phyloP scores from a whole-genome alignment of 768 basidiomycete genomes.

The Amanita phalloides region DNA sequence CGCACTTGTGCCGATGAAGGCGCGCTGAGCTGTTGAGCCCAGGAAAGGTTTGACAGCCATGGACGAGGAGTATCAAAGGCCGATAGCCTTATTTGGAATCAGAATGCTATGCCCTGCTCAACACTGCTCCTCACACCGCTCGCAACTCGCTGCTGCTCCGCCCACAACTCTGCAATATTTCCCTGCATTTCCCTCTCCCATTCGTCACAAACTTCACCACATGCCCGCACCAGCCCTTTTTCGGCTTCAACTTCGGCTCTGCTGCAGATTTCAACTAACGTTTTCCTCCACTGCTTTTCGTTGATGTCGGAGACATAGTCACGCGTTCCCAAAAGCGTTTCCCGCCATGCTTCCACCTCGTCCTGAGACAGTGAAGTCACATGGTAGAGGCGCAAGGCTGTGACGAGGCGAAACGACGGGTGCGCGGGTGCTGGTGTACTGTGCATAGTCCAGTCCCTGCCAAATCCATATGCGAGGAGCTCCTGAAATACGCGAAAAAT shows the following conservation, averaged over 20 bases:
- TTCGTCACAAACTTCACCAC: conserved; percentile 7
- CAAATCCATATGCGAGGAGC: not conserved
- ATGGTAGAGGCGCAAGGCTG: conserved; percentile 58
- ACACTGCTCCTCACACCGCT: conserved; percentile 34
- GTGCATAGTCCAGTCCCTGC: conserved; percentile 77
- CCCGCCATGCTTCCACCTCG: conserved; percentile 26
- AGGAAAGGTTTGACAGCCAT: conserved; percentile 71
- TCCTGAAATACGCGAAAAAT: conserved; percentile 1
- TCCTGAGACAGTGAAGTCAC: conserved; percentile 21
- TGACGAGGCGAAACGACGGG: conserved; percentile 74
- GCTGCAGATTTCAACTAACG: conserved; percentile 22
- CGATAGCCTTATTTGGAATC: conserved; percentile 2
- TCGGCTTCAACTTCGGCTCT: conserved; percentile 9
- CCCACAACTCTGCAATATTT: conserved; percentile 45
- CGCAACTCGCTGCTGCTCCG: conserved; percentile 48
- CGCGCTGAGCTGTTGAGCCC: conserved; percentile 60
- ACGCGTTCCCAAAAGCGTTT: conserved; percentile 29
- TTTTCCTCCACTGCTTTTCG: conserved; percentile 1
- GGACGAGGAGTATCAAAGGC: conserved; percentile 3
- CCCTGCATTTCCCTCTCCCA: conserved; percentile 12
- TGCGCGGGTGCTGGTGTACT: conserved; percentile 45
- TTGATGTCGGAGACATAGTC: conserved; percentile 10
- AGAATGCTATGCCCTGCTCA: conserved; percentile 38
- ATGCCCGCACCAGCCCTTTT: conserved; percentile 2
- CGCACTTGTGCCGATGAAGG: conserved; percentile 65